Evolutionary conservation across 495 filamentous ascomycete genomes (phyloP).

Genomic region (Penicillium parvum): DNA sequence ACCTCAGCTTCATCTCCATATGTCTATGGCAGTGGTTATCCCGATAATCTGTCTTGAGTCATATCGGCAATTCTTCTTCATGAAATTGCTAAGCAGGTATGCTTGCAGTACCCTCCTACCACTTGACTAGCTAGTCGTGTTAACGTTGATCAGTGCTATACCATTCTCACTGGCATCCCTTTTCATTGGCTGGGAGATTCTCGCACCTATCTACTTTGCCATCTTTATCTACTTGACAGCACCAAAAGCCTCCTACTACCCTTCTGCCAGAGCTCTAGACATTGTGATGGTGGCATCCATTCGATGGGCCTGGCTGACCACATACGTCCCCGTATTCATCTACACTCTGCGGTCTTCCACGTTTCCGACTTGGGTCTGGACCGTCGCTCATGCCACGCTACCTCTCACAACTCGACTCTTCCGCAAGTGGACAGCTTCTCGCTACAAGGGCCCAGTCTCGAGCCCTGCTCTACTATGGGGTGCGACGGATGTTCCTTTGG

Average conservation of each 20-base stretch:
- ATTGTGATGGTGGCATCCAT: slow-evolving; percentile 5
- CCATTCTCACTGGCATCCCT: slow-evolving; percentile 9
- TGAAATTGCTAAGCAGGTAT: slow-evolving; percentile 9
- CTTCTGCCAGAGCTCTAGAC: slow-evolving; percentile 11
- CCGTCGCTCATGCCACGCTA: not conserved
- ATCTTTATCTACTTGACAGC: slow-evolving; percentile 10
- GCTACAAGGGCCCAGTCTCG: no score
- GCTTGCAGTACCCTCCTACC: not conserved
- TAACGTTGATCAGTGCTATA: slow-evolving; percentile 6
- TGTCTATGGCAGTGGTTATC: not conserved
- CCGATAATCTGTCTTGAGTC: slow-evolving; percentile 17
- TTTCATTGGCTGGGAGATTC: slow-evolving; percentile 6
- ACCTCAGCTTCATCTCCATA: not conserved
- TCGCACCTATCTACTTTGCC: slow-evolving; percentile 13
- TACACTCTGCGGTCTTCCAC: slow-evolving; percentile 1
- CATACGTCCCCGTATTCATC: not conserved
- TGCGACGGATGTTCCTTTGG: no score
- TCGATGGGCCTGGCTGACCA: not conserved
- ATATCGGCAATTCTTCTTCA: slow-evolving; percentile 7
- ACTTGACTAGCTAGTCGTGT: not conserved
- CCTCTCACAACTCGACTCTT: not conserved
- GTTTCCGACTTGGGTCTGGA: not conserved
- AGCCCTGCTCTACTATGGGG: no score
- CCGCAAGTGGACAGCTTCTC: no score
- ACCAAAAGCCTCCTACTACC: slow-evolving; percentile 13